A percentile compares a stretch with the other conserved stretches of the same genome.
phyloP scores from a whole-genome alignment of 2,329 filamentous ascomycete species.

The Delphinella strobiligena region DNA sequence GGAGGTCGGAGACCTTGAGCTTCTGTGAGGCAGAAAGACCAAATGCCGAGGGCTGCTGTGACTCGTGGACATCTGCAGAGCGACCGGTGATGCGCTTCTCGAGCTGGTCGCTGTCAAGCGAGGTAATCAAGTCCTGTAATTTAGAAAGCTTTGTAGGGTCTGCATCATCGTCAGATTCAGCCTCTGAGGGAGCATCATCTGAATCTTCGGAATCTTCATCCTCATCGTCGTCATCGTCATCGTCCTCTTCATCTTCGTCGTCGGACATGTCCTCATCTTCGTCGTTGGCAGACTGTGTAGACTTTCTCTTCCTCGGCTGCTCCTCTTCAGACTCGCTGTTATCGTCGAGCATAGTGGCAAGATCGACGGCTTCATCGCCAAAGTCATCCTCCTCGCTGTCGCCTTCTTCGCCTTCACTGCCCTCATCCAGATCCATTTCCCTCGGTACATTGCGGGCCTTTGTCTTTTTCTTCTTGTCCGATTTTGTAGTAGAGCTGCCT shows the following conservation, averaged over 20 bases:
- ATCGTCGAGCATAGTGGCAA: conserved; percentile 48
- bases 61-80: conserved; percentile 40
- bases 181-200: conserved; percentile 34
- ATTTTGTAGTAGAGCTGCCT: conserved; percentile 42
- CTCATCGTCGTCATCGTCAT: conserved; percentile 32
- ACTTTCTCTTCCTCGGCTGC: conserved; percentile 32
- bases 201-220: conserved; percentile 47
- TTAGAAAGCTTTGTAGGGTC: conserved; percentile 46
- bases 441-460: conserved; percentile 15
- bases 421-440: conserved; percentile 40
- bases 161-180: conserved; percentile 30
- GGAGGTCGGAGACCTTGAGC: conserved; percentile 62
- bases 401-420: conserved; percentile 28
- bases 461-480: conserved; percentile 37
- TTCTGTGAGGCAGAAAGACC: conserved; percentile 42
- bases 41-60: conserved; percentile 49
- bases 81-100: conserved; percentile 8
- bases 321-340: conserved; percentile 32
- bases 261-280: conserved; percentile 15
- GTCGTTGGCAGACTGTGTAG: conserved; percentile 6
- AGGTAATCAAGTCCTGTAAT: conserved; percentile 58
- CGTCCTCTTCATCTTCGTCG: conserved; percentile 21
- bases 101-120: conserved; percentile 39
- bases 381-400: conserved; percentile 43
- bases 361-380: conserved; percentile 51